Base-by-base conservation (phyloP, 202 grass and related monocot species). In the Zoysia matrella region DNA sequence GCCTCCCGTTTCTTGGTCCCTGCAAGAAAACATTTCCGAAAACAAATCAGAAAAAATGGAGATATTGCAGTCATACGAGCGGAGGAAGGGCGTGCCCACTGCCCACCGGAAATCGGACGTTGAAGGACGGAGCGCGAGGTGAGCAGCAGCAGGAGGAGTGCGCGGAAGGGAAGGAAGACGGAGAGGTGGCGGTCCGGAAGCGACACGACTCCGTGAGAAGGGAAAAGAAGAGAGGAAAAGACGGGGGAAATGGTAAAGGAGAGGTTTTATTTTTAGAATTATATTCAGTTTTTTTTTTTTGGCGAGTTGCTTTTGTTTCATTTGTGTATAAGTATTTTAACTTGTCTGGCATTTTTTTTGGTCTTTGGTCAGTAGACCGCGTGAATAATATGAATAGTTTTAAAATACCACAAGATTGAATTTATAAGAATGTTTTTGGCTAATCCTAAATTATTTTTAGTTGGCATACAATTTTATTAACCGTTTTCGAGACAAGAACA, bases 121-220 rank as follows among this genome's bases (percentile, higher is more conserved):
- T 80, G 58, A 73, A 49, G 66, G 65, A 71, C 1, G 69, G 50
- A 68, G 16, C 4, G 39, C 49, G 78, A 68, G 57, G 47, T 40
- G 64, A 57, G 47, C 71, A 76, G 44, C 73, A 78, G 47, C 46
- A 81, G 18, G 74, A 85, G 22, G 69, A 75, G 7, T 78, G 91
- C 22, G 63, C 75, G 65, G 73, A 67, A 53, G 78, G 76, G 45
- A 89, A 86, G 18, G 52, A 55, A 46, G 84, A 88, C 52, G 78
- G 77, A 3, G 89, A 57, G 52, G 85, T 47, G 70, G 85, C 69
- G 78, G 67, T 78, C 39, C 82, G 85, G 67, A 87, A 91, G 86
- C 89, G 85, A 64, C 89, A 83, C 43, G 82, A 86, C 80, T 92
- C 90, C 90, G 89, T 92, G 67, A 74, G 66, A 60, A 72, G 76